Conservation (phyloP, 108 stramenopile species). For the Skeletonema marinoi region DNA sequence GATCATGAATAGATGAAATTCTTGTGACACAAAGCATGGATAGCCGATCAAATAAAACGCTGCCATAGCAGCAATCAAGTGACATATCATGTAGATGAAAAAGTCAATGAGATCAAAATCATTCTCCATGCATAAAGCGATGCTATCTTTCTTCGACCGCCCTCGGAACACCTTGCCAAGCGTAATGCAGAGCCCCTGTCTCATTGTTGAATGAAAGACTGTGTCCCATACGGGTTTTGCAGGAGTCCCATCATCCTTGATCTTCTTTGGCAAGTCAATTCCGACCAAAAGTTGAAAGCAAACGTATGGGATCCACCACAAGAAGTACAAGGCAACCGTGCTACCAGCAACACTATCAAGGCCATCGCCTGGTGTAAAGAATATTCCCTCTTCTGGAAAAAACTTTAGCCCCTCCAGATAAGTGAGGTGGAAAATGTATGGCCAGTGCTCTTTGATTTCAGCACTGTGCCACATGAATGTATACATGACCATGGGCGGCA, state of each 20-base stretch:
- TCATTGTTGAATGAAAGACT: constrained; percentile 56
- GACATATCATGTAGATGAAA: constrained; percentile 54
- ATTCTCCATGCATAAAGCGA: constrained; percentile 51
- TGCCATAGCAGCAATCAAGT: constrained; percentile 32
- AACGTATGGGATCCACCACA: constrained; percentile 62
- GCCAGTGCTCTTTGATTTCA: constrained; percentile 49
- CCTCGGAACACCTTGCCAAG: constrained; percentile 52
- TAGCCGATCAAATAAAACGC: constrained; percentile 50
- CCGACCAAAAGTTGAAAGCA: constrained; percentile 57
- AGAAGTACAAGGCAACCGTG: constrained; percentile 45
- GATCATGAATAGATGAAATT: constrained; percentile 28
- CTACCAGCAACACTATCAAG: constrained; percentile 53
- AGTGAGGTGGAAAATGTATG: constrained; percentile 44
- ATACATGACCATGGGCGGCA: constrained; percentile 63
- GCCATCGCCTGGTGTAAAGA: constrained; percentile 30
- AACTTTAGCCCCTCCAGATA: constrained; percentile 39
- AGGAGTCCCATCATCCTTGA: constrained; percentile 22
- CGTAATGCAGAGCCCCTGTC: constrained; percentile 37
- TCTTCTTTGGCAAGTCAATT: constrained; percentile 51
- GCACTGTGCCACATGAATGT: constrained; percentile 54
- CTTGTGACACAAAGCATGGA: constrained; percentile 40
- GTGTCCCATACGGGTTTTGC: constrained; percentile 57
- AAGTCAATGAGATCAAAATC: constrained; percentile 60
- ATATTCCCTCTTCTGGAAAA: constrained; percentile 32
- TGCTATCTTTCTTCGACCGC: constrained; percentile 39